A percentile compares a stretch with the other conserved stretches of the same genome.
Evolutionary conservation across 352 stramenopile genomes (phyloP).

Genomic region (Pythium angustatum): DNA sequence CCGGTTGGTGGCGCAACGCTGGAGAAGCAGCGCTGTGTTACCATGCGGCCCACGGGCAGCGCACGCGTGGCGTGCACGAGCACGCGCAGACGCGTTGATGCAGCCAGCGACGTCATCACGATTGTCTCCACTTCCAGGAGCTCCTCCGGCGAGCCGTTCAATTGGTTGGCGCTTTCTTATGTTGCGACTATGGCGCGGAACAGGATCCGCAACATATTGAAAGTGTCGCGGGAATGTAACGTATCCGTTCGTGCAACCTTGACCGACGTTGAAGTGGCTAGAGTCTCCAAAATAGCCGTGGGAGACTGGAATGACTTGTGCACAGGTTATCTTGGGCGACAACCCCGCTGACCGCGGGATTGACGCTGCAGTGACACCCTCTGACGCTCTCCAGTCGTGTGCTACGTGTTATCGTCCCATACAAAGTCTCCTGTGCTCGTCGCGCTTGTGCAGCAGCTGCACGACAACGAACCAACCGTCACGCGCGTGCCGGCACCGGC

Average conservation of each 20-base stretch:
- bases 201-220: not conserved
- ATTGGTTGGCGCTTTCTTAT: not conserved
- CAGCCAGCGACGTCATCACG: not conserved
- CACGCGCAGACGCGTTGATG: slow-evolving; percentile 6
- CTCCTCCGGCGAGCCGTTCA: slow-evolving; percentile 10
- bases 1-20: not conserved
- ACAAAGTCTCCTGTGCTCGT: no score
- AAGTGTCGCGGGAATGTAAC: slow-evolving; percentile 2
- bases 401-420: no score
- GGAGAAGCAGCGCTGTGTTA: not conserved
- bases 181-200: not conserved
- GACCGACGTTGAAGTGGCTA: slow-evolving; percentile 5
- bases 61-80: not conserved
- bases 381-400: no score
- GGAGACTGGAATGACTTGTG: no score
- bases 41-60: not conserved
- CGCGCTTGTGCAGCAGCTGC: no score
- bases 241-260: slow-evolving; percentile 17
- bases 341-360: no score
- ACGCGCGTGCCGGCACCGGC: slow-evolving; percentile 2
- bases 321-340: no score
- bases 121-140: not conserved
- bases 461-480: no score
- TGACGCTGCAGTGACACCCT: no score
- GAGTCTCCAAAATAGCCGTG: not conserved